Evolutionary conservation across 345 rosid species (phyloP), one percentile per base, ranked within the genome.

Genomic region (Euphorbia tirucalli): DNA sequence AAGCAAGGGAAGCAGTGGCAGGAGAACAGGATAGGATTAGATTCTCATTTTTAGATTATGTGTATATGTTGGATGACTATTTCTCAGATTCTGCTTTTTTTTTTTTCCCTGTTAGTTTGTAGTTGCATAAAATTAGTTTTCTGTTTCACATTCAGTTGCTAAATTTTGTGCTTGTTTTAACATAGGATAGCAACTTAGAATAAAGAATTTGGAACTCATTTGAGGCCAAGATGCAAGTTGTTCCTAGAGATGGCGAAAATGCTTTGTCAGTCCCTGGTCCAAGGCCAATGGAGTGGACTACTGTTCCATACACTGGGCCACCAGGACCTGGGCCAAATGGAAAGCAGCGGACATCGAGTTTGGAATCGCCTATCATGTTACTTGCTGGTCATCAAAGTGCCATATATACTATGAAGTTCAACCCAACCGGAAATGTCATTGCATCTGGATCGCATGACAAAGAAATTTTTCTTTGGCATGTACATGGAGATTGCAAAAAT

Each of bases 361-460:
- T 95, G 79, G 97, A 92, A 81, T 88, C 99, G 18, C 94, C 98
- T 1, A 92, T 95, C 52, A 95, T 95, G 99, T 78, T 95, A 61
- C 83, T 95, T 32, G 56, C 85, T 11, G 99, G 99, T 57, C 99
- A 95, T 78, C 93, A 83, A 35, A 92, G 99, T 52, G 88, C 97
- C 46, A 59, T 92, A 24, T 95, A 92, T 62, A 92, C 99, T 46
- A 74, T 95, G 91, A 95, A 95, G 82, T 88, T 95, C 76, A 95
- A 95, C 67, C 97, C 98, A 44, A 74, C 94, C 19, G 99, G 98
- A 31, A 87, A 83, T 27, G 78, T 95, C 19, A 75, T 95, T 60
- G 98, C 99, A 22, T 95, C 98, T 44, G 99, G 99, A 46, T 95
- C 99, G 2, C 99, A 95, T 7, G 99, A 95, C 78, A 87, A 82